Conservation (phyloP, 2,329 filamentous ascomycete species). For the Xylaria sp. region DNA sequence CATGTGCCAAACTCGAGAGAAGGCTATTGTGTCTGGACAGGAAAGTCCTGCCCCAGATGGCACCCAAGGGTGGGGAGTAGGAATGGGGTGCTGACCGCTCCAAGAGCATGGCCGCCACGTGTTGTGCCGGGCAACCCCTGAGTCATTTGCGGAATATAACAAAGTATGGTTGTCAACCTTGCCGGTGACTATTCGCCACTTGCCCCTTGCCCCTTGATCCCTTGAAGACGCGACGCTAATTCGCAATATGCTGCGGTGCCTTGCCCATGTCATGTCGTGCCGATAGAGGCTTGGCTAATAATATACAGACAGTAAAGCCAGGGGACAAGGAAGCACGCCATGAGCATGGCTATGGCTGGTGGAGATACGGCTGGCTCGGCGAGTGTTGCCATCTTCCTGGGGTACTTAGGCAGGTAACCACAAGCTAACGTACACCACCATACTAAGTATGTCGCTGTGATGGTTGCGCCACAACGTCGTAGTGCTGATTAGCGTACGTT, state of each 20-base stretch:
- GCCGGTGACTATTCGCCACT: not conserved
- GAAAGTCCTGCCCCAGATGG: not conserved
- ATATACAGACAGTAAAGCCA: not conserved
- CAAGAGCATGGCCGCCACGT: conserved; percentile 11
- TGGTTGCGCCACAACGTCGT: not conserved
- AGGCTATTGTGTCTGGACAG: not conserved
- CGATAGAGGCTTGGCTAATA: not conserved
- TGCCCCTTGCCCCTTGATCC: not conserved
- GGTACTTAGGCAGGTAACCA: not conserved
- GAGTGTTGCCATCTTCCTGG: not conserved
- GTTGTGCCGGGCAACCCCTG: not conserved
- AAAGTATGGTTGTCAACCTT: not conserved
- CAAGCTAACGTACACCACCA: too few relatives aligned
- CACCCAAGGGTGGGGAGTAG: not conserved
- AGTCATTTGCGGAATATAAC: not conserved
- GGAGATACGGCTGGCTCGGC: not conserved
- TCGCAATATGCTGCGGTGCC: not conserved
- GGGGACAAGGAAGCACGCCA: not conserved
- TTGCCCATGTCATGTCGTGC: not conserved
- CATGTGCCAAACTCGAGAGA: not conserved
- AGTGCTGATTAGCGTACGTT: conserved; percentile 11
- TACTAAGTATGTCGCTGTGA: too few relatives aligned
- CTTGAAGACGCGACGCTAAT: not conserved
- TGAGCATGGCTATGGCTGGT: not conserved
- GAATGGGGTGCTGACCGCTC: conserved; percentile 10